phyloP scores from a whole-genome alignment of 2,329 filamentous ascomycete genomes.

The Beauveria caledonica region DNA sequence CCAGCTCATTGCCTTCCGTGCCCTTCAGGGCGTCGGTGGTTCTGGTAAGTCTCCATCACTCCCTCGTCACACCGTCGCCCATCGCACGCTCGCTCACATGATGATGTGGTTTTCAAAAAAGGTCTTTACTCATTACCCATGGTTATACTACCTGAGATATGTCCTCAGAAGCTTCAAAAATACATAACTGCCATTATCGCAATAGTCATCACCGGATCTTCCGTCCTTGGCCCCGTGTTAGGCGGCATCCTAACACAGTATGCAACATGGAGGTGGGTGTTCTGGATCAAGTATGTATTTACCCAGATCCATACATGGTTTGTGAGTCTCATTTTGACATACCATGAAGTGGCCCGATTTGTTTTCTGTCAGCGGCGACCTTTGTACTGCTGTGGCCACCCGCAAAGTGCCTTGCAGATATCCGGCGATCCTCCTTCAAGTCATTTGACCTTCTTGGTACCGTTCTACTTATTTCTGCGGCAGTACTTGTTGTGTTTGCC shows the following conservation, averaged over 20 bases:
- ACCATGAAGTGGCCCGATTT: slow-evolving; percentile 40
- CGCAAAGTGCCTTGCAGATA: slow-evolving; percentile 28
- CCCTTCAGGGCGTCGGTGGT: slow-evolving; percentile 40
- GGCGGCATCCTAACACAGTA: slow-evolving; percentile 43
- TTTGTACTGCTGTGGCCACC: slow-evolving; percentile 44
- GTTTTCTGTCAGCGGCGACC: slow-evolving; percentile 34
- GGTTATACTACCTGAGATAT: slow-evolving; percentile 44
- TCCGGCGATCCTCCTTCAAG: slow-evolving; percentile 34
- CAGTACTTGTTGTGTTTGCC: slow-evolving; percentile 48
- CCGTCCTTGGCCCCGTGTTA: slow-evolving; percentile 43
- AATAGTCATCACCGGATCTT: slow-evolving; percentile 37
- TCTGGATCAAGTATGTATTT: slow-evolving; percentile 47
- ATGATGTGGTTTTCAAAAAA: slow-evolving; percentile 6
- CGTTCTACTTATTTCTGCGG: slow-evolving; percentile 41
- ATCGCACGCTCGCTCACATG: slow-evolving; percentile 3
- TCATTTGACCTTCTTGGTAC: slow-evolving; percentile 47
- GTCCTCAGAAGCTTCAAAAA: slow-evolving; percentile 30
- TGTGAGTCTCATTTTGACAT: slow-evolving; percentile 12
- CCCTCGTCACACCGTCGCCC: background rate
- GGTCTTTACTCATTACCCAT: slow-evolving; percentile 48
- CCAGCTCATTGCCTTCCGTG: slow-evolving; percentile 34
- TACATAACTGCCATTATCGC: slow-evolving; percentile 40
- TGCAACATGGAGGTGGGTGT: slow-evolving; percentile 45
- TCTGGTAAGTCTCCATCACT: slow-evolving; percentile 28
- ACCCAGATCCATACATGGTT: background rate